Percentiles rank a stretch among this genome's conserved stretches.
phyloP scores from a whole-genome alignment of 331 rosid species.

The Pyrus hybrid region DNA sequence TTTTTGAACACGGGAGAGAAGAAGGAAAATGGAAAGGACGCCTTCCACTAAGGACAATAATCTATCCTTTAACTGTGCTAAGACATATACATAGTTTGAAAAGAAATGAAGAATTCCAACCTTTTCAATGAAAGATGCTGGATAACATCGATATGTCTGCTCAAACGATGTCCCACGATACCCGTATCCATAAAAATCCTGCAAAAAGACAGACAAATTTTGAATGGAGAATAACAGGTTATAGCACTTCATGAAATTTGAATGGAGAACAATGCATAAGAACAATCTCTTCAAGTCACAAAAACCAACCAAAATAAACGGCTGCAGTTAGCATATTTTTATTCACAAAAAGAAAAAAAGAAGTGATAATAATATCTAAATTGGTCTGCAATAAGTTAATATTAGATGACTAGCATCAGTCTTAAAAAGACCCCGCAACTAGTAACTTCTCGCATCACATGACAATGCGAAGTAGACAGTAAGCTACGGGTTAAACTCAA shows the following conservation, averaged over 20 bases:
- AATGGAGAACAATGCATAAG: neutral
- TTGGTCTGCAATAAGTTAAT: neutral
- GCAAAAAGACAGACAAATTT: constrained; percentile 11
- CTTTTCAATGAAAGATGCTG: constrained; percentile 96
- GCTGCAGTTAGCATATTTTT: neutral
- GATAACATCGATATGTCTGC: constrained; percentile 92
- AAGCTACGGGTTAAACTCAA: neutral
- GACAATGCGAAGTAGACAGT: neutral
- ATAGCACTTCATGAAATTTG: neutral
- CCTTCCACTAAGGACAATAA: neutral
- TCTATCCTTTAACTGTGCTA: neutral
- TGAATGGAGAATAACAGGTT: neutral
- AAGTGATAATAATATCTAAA: neutral
- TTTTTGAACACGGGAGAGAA: neutral
- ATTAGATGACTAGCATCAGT: neutral
- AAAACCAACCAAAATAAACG: neutral
- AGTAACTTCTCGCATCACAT: neutral
- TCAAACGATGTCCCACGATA: constrained; percentile 91
- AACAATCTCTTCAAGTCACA: neutral
- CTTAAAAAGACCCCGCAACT: neutral
- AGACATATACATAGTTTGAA: neutral
- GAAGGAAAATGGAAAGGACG: neutral
- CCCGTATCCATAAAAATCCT: constrained; percentile 88
- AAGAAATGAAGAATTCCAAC: constrained; percentile 22
- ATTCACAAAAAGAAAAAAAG: neutral